Percentiles rank a stretch among this genome's conserved stretches.
These are phyloP conservation scores for Penicillium thymicola DNA, from an alignment of 2,329 filamentous ascomycete genomes.

Conservation along the genomic window DNA sequence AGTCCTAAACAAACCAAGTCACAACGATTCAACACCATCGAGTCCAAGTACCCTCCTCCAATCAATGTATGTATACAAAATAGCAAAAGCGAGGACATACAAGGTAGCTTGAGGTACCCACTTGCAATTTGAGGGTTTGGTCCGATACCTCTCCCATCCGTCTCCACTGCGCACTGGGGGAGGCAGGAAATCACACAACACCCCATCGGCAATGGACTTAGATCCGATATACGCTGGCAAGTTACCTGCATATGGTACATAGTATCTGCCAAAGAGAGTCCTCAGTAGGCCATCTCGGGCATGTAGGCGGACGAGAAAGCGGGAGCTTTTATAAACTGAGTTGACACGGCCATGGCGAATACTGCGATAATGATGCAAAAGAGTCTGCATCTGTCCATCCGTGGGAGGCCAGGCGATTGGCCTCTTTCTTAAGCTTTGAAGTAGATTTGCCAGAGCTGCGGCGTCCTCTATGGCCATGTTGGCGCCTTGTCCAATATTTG, in stretches of 20 bases:
- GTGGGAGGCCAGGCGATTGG: not conserved
- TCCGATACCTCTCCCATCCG: not conserved
- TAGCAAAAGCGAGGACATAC: not conserved
- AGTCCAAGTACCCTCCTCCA: not conserved
- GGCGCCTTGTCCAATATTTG: not conserved
- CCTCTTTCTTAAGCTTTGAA: not conserved
- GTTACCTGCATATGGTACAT: not conserved
- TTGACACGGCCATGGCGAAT: not conserved
- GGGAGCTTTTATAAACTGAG: not conserved
- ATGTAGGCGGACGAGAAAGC: not conserved
- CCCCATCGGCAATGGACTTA: not conserved
- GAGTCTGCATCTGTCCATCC: not conserved
- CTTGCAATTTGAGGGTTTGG: not conserved
- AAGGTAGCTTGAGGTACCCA: not conserved
- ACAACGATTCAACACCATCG: not conserved
- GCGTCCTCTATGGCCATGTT: not conserved
- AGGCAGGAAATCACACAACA: not conserved
- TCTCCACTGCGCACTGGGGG: not conserved
- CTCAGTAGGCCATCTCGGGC: not conserved
- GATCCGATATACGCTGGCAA: not conserved
- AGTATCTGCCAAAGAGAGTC: not conserved
- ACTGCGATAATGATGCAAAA: not conserved
- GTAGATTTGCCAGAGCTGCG: not conserved
- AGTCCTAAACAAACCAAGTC: not conserved
- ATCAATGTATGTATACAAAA: not conserved